These are phyloP conservation scores for Ormosia semicastrata DNA, from an alignment of 306 rosid genomes.

Conservation along the genomic window DNA sequence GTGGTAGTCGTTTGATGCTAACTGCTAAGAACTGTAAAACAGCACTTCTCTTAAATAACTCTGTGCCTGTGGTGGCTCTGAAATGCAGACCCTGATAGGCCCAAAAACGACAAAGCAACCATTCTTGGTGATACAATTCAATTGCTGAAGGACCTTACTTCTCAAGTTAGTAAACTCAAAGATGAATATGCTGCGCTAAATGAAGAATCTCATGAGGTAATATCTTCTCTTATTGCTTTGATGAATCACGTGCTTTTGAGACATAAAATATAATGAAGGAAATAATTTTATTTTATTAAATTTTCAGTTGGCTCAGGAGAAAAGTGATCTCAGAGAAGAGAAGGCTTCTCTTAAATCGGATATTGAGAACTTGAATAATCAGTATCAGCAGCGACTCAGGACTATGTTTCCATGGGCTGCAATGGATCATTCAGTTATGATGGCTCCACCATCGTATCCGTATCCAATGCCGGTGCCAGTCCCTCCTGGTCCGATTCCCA, in stretches of 20 bases:
- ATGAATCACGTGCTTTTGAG: conserved; percentile 1
- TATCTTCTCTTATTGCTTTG: conserved; percentile 1
- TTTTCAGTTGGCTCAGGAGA: conserved; percentile 80
- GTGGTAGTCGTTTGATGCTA: conserved; percentile 16
- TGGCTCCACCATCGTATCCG: conserved; percentile 77
- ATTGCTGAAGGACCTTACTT: conserved; percentile 82
- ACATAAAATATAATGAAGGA: conserved; percentile 2
- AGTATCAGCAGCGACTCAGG: conserved; percentile 83
- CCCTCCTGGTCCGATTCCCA: conserved; percentile 70
- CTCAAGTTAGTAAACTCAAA: conserved; percentile 73
- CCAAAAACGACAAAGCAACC: conserved; percentile 90
- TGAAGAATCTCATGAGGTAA: conserved; percentile 89
- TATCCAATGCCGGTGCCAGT: conserved; percentile 75
- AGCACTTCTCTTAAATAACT: neutral
- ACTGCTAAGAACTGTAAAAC: conserved; percentile 15
- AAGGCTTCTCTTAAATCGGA: conserved; percentile 82
- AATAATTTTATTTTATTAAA: conserved; percentile 14
- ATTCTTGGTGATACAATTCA: conserved; percentile 75
- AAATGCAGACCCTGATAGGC: conserved; percentile 87
- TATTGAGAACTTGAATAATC: conserved; percentile 69
- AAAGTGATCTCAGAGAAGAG: conserved; percentile 96
- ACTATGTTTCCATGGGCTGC: conserved; percentile 81
- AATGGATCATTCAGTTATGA: conserved; percentile 76
- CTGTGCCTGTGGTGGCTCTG: conserved; percentile 25
- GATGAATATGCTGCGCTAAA: conserved; percentile 54